These are phyloP conservation scores for Nothophytophthora sp. DNA, from an alignment of 352 stramenopile species.

Conservation along the genomic window DNA sequence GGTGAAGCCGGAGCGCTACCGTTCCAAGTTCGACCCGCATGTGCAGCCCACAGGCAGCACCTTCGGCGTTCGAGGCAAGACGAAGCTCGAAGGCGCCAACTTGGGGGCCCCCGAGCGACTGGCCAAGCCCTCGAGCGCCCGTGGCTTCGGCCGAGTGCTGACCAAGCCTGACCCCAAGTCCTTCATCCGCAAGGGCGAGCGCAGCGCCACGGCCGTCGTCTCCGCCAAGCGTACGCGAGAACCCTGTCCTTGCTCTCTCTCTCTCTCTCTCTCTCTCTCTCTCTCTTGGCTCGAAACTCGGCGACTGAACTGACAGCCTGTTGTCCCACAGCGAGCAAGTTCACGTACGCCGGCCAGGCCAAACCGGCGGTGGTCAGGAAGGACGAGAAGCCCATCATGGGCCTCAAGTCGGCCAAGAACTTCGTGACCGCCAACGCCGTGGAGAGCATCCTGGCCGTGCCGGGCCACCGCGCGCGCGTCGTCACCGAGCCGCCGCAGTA, in stretches of 20 bases:
- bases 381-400: constrained; percentile 92
- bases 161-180: constrained; percentile 69
- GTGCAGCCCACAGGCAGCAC: constrained; percentile 85
- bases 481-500: constrained; percentile 80
- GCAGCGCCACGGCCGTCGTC: constrained; percentile 46
- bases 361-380: constrained; percentile 79
- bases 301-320: background rate
- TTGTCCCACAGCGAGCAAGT: constrained; percentile 54
- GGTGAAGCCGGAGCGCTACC: constrained; percentile 86
- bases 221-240: constrained; percentile 36
- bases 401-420: constrained; percentile 92
- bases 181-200: constrained; percentile 74
- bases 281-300: background rate
- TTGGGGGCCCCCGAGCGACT: constrained; percentile 42
- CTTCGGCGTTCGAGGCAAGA: constrained; percentile 82
- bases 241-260: background rate
- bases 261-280: constrained; percentile 19
- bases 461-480: constrained; percentile 52
- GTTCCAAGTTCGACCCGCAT: constrained; percentile 87
- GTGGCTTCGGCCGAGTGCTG: constrained; percentile 60
- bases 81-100: constrained; percentile 68
- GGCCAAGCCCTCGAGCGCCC: constrained; percentile 55
- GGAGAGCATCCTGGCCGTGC: constrained; percentile 88
- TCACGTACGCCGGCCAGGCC: constrained; percentile 59
- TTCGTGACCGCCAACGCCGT: constrained; percentile 94